Percentiles rank a stretch among this genome's conserved stretches.
phyloP scores from a whole-genome alignment of 306 rosid species.

The Phaseolus lunatus region DNA sequence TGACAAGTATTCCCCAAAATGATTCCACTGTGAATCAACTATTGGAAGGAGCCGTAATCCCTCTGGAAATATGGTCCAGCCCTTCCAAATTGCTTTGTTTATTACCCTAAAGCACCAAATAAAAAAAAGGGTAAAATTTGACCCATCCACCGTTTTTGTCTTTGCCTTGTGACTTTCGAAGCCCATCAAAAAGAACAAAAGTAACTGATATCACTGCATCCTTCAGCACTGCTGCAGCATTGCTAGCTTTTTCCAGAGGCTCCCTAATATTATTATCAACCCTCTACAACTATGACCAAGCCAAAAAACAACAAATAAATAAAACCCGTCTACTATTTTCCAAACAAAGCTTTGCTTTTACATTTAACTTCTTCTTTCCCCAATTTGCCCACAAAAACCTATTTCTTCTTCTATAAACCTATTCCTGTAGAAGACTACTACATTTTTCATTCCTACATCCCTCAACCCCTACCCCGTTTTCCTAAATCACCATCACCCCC shows the following conservation, averaged over 20 bases:
- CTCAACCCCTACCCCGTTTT: conserved; percentile 22
- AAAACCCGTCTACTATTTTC: conserved; percentile 1
- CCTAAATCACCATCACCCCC: neutral
- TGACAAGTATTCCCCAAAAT: conserved; percentile 42
- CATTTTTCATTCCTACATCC: conserved; percentile 18
- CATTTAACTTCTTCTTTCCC: neutral
- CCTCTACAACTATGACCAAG: neutral
- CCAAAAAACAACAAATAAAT: conserved; percentile 2
- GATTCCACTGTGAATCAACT: conserved; percentile 37
- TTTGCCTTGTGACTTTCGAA: conserved; percentile 12
- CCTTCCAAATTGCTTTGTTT: conserved; percentile 20
- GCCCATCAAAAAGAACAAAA: conserved; percentile 51
- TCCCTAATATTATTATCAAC: conserved; percentile 42
- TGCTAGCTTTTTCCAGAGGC: conserved; percentile 22
- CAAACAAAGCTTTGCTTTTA: conserved; percentile 4
- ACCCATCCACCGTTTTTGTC: conserved; percentile 46
- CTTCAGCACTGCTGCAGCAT: conserved; percentile 25
- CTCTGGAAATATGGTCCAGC: conserved; percentile 28
- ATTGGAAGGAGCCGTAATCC: conserved; percentile 14
- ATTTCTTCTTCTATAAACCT: conserved; percentile 46
- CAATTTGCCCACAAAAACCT: conserved; percentile 38
- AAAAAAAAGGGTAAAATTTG: conserved; percentile 18
- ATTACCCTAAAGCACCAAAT: conserved; percentile 38
- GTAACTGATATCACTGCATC: conserved; percentile 42
- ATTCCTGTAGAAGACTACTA: conserved; percentile 38